Conservation (phyloP, 331 rosid genomes). For the Malus hybrid region DNA sequence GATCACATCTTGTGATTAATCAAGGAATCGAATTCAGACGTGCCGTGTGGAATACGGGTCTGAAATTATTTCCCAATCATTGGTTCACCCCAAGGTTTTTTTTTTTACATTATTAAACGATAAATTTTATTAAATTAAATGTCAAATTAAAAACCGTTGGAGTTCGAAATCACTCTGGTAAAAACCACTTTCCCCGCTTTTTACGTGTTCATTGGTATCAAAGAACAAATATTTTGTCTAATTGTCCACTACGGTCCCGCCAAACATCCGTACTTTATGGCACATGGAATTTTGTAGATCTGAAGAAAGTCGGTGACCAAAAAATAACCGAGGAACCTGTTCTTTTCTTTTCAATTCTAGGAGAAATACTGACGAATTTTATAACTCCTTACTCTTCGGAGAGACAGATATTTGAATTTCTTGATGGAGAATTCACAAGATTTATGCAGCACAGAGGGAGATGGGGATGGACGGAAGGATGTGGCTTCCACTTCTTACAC, state of each 20-base stretch:
- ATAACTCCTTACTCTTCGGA: not conserved
- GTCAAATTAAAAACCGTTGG: fast-evolving
- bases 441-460: slow-evolving; percentile 27
- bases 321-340: not conserved
- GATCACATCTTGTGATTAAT: no score
- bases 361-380: not conserved
- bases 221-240: not conserved
- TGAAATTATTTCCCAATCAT: fast-evolving
- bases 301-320: no score
- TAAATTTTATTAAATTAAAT: no score
- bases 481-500: slow-evolving; percentile 21
- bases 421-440: slow-evolving; percentile 31
- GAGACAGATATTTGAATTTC: not conserved
- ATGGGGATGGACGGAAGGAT: slow-evolving; percentile 34
- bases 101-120: no score
- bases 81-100: fast-evolving
- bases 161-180: no score
- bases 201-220: not conserved
- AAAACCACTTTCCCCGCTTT: no score
- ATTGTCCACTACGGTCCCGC: not conserved
- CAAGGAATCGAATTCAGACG: fast-evolving
- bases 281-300: not conserved
- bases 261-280: not conserved
- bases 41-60: fast-evolving
- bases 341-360: not conserved